Evolutionary conservation across 768 basidiomycete genomes (phyloP).

Genomic region (Kwoniella dendrophila): DNA sequence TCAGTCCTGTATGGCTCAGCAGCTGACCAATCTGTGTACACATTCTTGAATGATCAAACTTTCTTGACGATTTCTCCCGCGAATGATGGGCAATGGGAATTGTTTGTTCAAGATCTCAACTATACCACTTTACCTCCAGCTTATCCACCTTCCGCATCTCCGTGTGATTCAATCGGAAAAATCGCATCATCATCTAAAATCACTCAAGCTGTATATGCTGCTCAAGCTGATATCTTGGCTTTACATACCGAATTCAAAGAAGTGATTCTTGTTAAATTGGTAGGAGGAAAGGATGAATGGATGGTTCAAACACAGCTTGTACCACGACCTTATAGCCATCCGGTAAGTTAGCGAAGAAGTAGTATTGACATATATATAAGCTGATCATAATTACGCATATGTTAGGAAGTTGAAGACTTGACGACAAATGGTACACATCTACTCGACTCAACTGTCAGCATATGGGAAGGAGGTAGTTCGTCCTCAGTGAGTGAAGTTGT

Average conservation of each 20-base stretch:
- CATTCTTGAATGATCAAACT: constrained; percentile 18
- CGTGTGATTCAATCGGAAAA: background rate
- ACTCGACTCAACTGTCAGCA: too few relatives aligned
- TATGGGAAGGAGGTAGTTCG: too few relatives aligned
- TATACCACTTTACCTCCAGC: constrained; percentile 21
- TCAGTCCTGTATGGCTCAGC: constrained; percentile 14
- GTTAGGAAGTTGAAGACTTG: background rate
- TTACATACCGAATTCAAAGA: background rate
- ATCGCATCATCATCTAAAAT: background rate
- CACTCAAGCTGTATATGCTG: background rate
- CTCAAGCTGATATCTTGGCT: constrained; percentile 3
- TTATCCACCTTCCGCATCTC: constrained; percentile 10
- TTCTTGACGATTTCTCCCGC: constrained; percentile 15
- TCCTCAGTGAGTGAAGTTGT: too few relatives aligned
- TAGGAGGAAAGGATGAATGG: background rate
- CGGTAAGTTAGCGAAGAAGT: too few relatives aligned
- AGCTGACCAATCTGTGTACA: constrained; percentile 7
- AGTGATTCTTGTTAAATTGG: background rate
- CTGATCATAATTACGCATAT: background rate
- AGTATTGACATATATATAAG: too few relatives aligned
- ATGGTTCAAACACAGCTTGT: background rate
- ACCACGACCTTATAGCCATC: too few relatives aligned
- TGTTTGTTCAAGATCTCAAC: constrained; percentile 5
- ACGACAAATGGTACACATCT: constrained; percentile 7
- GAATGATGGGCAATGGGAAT: constrained; percentile 4